Conservation (phyloP, 768 basidiomycete genomes). For the Mrakia gelida region DNA sequence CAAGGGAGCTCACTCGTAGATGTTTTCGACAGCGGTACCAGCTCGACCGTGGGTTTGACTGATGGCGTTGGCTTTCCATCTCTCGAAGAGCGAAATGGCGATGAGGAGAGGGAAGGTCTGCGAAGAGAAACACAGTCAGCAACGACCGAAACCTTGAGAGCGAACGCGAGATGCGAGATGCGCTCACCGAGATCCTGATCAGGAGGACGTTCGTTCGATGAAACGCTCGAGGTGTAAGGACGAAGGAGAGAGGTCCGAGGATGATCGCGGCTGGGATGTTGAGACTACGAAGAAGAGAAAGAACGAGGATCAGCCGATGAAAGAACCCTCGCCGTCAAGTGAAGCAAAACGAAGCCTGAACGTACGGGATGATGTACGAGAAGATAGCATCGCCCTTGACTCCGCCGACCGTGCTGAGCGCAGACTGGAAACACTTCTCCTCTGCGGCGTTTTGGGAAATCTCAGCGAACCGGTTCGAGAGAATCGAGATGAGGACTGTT, state of each 20-base stretch:
- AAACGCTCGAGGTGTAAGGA: slow-evolving; percentile 69
- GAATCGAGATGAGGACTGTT: slow-evolving; percentile 74
- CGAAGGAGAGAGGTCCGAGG: slow-evolving; percentile 71
- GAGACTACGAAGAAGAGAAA: slow-evolving; percentile 28
- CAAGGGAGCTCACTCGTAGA: slow-evolving; percentile 11
- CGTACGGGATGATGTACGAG: slow-evolving; percentile 58
- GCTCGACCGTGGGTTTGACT: not conserved
- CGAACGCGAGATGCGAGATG: too few species aligned
- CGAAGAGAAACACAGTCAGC: not conserved
- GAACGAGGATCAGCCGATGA: slow-evolving; percentile 39
- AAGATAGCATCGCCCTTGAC: slow-evolving; percentile 32
- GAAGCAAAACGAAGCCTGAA: slow-evolving; percentile 65
- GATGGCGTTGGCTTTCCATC: slow-evolving; percentile 45
- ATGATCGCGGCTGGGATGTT: slow-evolving; percentile 60
- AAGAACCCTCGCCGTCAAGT: slow-evolving; percentile 36
- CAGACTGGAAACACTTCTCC: slow-evolving; percentile 80
- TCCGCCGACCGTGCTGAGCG: slow-evolving; percentile 75
- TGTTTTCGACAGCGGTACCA: slow-evolving; percentile 3
- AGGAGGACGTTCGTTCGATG: slow-evolving; percentile 80
- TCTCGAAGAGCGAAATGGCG: slow-evolving; percentile 72
- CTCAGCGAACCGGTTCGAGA: slow-evolving; percentile 81
- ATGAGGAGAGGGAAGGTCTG: slow-evolving; percentile 74
- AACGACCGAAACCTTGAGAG: not conserved
- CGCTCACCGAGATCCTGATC: slow-evolving; percentile 68
- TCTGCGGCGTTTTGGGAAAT: slow-evolving; percentile 50